Conservation (phyloP, 331 rosid species). For the Erythrophleum ivorense region DNA sequence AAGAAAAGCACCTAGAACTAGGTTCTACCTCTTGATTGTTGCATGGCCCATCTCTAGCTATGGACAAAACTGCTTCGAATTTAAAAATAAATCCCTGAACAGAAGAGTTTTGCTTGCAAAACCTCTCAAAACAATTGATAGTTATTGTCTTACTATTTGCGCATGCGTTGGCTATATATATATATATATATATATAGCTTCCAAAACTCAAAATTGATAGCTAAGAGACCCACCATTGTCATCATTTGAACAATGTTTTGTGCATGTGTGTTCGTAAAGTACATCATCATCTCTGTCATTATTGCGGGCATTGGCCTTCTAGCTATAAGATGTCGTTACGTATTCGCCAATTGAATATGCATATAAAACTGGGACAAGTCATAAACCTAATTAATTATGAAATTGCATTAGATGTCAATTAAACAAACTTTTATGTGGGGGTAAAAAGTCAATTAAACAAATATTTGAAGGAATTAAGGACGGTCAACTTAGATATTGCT, state of each 20-base stretch:
- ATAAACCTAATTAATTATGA: background rate
- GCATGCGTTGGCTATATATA: background rate
- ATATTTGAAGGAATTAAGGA: background rate
- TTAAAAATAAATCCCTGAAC: background rate
- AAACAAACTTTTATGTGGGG: background rate
- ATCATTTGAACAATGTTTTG: background rate
- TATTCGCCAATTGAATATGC: background rate
- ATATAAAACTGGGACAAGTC: background rate
- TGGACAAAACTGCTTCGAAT: background rate
- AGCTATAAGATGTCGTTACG: background rate
- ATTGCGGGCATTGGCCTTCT: background rate
- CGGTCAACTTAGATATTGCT: background rate
- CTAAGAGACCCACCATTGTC: background rate
- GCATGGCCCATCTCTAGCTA: conserved; percentile 36
- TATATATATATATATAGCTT: conserved; percentile 14
- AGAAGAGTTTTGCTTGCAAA: background rate
- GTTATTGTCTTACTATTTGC: conserved; percentile 3
- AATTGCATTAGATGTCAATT: background rate
- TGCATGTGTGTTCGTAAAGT: background rate
- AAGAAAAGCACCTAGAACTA: background rate
- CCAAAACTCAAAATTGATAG: background rate
- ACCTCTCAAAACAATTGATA: background rate
- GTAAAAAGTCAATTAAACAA: background rate
- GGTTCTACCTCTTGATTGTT: conserved; percentile 16
- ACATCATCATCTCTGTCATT: conserved; percentile 9